phyloP scores from a whole-genome alignment of 495 filamentous ascomycete genomes.

The Aspergillus homomorphus region DNA sequence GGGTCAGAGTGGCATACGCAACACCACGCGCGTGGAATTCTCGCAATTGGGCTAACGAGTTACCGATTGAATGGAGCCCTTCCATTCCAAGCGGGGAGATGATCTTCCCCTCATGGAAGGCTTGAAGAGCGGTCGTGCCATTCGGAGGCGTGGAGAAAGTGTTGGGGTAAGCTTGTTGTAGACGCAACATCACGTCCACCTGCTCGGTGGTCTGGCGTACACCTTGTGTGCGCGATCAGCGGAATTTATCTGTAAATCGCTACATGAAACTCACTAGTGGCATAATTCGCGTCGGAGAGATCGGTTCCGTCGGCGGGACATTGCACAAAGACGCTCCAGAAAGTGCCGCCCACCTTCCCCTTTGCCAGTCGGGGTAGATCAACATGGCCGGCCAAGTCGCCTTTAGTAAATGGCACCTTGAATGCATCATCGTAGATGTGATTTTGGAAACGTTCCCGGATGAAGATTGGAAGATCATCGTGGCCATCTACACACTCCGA shows the following conservation, averaged over 20 bases:
- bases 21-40: conserved; percentile 76
- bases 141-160: conserved; percentile 60
- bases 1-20: conserved; percentile 84
- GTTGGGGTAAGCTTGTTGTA: conserved; percentile 64
- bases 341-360: conserved; percentile 61
- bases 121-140: conserved; percentile 54
- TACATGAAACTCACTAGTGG: conserved; percentile 34
- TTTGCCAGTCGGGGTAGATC: conserved; percentile 65
- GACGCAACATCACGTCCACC: conserved; percentile 73
- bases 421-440: conserved; percentile 76
- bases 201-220: conserved; percentile 76
- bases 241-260: neutral
- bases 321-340: conserved; percentile 85
- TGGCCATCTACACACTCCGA: conserved; percentile 69
- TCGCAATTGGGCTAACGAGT: conserved; percentile 73
- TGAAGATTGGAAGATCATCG: conserved; percentile 76
- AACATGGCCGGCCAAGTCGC: conserved; percentile 66
- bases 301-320: conserved; percentile 72
- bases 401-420: conserved; percentile 62
- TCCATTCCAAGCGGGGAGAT: conserved; percentile 80
- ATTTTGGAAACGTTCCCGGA: conserved; percentile 68
- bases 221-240: conserved; percentile 30
- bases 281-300: conserved; percentile 72
- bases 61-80: conserved; percentile 93
- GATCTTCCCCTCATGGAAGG: conserved; percentile 57